These are phyloP conservation scores for Ustilaginoidea virens DNA, from an alignment of 2,329 filamentous ascomycete species.

Conservation along the genomic window DNA sequence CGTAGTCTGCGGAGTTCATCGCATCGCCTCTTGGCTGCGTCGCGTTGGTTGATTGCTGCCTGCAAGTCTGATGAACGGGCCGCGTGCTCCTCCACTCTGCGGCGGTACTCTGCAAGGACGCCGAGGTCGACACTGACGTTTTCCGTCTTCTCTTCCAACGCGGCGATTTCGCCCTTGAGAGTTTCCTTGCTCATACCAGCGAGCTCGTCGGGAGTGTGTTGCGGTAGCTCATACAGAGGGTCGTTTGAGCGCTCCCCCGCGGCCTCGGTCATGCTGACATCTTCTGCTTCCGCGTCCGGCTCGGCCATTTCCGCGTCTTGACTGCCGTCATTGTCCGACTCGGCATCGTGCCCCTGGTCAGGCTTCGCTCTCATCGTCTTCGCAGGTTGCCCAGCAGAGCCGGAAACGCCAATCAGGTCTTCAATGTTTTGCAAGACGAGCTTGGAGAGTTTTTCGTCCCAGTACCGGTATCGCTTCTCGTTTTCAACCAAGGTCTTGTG, in stretches of 20 bases:
- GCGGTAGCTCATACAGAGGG: conserved; percentile 48
- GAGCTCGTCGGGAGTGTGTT: conserved; percentile 59
- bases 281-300: too few species aligned
- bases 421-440: conserved; percentile 68
- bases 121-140: conserved; percentile 78
- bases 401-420: conserved; percentile 37
- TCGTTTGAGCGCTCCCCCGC: conserved; percentile 11
- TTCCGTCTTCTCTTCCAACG: conserved; percentile 55
- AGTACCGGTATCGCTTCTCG: conserved; percentile 69
- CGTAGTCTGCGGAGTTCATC: conserved; percentile 83
- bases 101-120: conserved; percentile 78
- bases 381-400: conserved; percentile 10
- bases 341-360: conserved; percentile 9
- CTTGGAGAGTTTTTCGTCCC: conserved; percentile 81
- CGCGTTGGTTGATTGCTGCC: conserved; percentile 60
- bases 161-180: conserved; percentile 46
- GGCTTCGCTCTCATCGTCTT: conserved; percentile 12
- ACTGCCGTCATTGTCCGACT: conserved; percentile 9
- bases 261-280: conserved; percentile 8
- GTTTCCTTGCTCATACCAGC: conserved; percentile 48
- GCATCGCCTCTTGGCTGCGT: conserved; percentile 78
- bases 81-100: conserved; percentile 69
- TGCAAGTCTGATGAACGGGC: conserved; percentile 73
- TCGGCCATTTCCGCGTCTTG: conserved; percentile 19
- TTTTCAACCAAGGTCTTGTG: conserved; percentile 80